These are phyloP conservation scores for Venturia asperata DNA, from an alignment of 2,329 filamentous ascomycete genomes.

Conservation along the genomic window DNA sequence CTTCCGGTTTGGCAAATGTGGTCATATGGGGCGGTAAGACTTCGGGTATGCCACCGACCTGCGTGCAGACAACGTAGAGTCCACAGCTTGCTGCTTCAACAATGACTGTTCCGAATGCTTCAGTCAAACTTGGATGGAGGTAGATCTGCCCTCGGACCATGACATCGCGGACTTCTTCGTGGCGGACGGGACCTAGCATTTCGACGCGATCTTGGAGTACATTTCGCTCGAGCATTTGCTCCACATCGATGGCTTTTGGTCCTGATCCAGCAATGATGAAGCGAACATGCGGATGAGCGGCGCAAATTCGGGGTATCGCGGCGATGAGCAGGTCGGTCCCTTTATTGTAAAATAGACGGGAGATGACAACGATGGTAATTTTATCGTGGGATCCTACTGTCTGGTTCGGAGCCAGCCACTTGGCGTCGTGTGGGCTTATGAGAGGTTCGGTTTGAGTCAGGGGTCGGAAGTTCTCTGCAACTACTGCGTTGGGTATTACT, in stretches of 20 bases:
- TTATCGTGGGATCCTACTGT: slow-evolving; percentile 74
- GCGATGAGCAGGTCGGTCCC: slow-evolving; percentile 96
- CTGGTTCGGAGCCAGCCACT: slow-evolving; percentile 34
- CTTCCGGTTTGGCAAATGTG: slow-evolving; percentile 91
- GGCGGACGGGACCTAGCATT: slow-evolving; percentile 82
- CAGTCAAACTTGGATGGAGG: slow-evolving; percentile 86
- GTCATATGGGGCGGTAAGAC: slow-evolving; percentile 96
- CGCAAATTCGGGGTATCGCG: slow-evolving; percentile 85
- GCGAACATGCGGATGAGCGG: slow-evolving; percentile 82
- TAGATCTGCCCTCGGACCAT: slow-evolving; percentile 98
- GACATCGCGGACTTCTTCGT: slow-evolving; percentile 94
- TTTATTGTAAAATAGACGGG: slow-evolving; percentile 97
- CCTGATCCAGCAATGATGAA: slow-evolving; percentile 96
- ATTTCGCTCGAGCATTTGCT: slow-evolving; percentile 96
- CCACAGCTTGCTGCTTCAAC: slow-evolving; percentile 96
- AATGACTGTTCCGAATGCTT: slow-evolving; percentile 96
- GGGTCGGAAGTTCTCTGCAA: slow-evolving; percentile 90
- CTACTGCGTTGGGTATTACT: slow-evolving; percentile 94
- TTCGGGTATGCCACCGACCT: slow-evolving; percentile 93
- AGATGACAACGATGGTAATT: slow-evolving; percentile 95
- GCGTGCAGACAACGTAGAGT: slow-evolving; percentile 91
- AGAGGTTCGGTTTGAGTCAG: slow-evolving; percentile 34
- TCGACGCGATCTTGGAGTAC: slow-evolving; percentile 90
- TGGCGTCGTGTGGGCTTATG: slow-evolving; percentile 6
- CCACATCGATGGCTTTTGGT: slow-evolving; percentile 92